Evolutionary conservation across 2,329 filamentous ascomycete species (phyloP).

Genomic region (Monosporascus sp.): DNA sequence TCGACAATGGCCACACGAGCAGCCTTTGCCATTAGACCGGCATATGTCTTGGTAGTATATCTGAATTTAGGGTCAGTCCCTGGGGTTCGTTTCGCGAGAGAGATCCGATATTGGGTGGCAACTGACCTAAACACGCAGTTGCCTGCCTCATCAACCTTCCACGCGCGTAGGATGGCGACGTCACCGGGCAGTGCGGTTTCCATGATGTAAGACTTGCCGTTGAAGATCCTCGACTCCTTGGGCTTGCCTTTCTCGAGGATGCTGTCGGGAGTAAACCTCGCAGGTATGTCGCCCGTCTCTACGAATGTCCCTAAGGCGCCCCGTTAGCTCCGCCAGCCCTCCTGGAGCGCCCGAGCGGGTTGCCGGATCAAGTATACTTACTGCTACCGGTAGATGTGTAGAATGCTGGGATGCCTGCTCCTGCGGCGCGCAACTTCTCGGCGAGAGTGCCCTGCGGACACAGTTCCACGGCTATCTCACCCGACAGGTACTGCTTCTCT

Average conservation of each 20-base stretch:
- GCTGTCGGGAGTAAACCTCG: slow-evolving; percentile 52
- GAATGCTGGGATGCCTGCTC: slow-evolving; percentile 74
- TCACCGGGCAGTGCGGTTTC: slow-evolving; percentile 72
- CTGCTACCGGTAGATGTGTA: slow-evolving; percentile 70
- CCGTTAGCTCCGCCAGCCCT: slow-evolving; percentile 6
- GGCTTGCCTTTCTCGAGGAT: slow-evolving; percentile 60
- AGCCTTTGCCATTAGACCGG: slow-evolving; percentile 74
- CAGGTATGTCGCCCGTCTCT: slow-evolving; percentile 63
- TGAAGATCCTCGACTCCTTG: slow-evolving; percentile 68
- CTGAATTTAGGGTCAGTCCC: slow-evolving; percentile 24
- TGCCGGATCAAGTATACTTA: slow-evolving; percentile 29
- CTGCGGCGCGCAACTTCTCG: slow-evolving; percentile 66
- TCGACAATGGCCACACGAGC: slow-evolving; percentile 75
- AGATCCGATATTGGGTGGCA: neutral
- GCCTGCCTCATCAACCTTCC: slow-evolving; percentile 69
- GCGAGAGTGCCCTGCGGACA: slow-evolving; percentile 73
- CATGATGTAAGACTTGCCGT: slow-evolving; percentile 69
- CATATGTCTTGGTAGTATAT: slow-evolving; percentile 71
- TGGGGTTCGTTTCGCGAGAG: neutral
- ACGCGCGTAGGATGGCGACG: slow-evolving; percentile 71
- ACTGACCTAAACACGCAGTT: slow-evolving; percentile 71
- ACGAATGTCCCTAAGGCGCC: slow-evolving; percentile 52
- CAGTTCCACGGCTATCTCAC: slow-evolving; percentile 69
- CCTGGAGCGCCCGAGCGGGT: neutral
- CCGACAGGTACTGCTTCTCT: slow-evolving; percentile 68